phyloP scores from a whole-genome alignment of 805 yeast species.

The Groenewaldozyma salmanticensis region DNA sequence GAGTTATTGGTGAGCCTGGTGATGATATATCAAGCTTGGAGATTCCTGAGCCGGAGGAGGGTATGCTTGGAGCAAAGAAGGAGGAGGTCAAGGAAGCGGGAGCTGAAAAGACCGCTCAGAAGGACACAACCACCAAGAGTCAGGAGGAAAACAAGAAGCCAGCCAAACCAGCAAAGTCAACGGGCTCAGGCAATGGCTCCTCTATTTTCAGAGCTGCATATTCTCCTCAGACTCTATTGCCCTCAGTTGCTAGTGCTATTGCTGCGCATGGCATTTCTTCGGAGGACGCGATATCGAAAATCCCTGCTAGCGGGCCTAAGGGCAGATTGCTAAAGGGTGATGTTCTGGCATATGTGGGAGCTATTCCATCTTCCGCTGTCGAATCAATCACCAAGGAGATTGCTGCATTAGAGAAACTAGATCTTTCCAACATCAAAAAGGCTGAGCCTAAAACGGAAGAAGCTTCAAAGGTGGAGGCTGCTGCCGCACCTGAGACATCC shows the following conservation, averaged over 20 bases:
- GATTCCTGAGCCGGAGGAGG: constrained; percentile 35
- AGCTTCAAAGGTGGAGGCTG: not conserved
- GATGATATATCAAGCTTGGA: constrained; percentile 66
- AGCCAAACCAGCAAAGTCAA: constrained; percentile 5
- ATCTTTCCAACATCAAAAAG: constrained; percentile 52
- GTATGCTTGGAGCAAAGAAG: constrained; percentile 17
- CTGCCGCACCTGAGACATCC: constrained; percentile 5
- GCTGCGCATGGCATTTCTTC: constrained; percentile 51
- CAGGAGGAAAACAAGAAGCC: not conserved
- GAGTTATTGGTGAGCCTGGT: constrained; percentile 75
- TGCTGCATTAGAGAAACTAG: constrained; percentile 50
- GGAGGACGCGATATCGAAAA: constrained; percentile 61
- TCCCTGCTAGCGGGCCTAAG: constrained; percentile 78
- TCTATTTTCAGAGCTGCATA: constrained; percentile 41
- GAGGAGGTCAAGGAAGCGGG: constrained; percentile 7
- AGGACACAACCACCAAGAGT: no score
- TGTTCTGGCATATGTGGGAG: constrained; percentile 73
- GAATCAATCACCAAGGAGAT: constrained; percentile 43
- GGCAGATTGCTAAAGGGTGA: constrained; percentile 90
- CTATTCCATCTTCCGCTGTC: constrained; percentile 49
- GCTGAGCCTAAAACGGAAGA: constrained; percentile 8
- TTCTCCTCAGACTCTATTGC: constrained; percentile 57
- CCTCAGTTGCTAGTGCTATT: constrained; percentile 66
- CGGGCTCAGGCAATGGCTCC: not conserved
- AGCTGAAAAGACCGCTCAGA: not conserved